Base-by-base conservation (phyloP, 139 green algal genomes). In the Choricystis sp. region DNA sequence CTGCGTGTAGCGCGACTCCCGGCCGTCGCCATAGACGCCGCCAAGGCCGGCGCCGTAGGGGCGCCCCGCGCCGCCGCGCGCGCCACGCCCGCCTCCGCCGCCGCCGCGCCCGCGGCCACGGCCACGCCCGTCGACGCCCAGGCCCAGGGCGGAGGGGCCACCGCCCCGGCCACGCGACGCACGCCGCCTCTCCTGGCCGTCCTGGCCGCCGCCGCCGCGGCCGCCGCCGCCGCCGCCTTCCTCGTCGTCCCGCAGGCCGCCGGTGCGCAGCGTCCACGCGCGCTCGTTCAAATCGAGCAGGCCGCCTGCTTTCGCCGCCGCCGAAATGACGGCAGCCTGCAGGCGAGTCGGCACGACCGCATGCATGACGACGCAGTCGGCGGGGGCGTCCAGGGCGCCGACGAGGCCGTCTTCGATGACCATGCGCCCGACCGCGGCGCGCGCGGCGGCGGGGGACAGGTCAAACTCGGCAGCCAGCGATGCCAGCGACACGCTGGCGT, bases 281-380 rank as follows among this genome's bases (percentile, higher is more conserved):
- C 89, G 78, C 80, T 97, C 92, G 69, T 97, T 98, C 26, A 94
- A 78, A 65, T 97, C 92, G n/a, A 97, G 81, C 31, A 98, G 69
- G 1, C 86, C 31, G 14, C 67, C 69, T 0, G 74, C 77, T 70
- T 89, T 93, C 65, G 95, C 86, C 3, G 81, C 76, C 64, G 96
- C 88, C 64, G 84, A 68, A 55, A 79, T 61, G 2, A 85, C 84
- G 28, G 91, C 69, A 3, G 72, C 65, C 73, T 89, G 82, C 72
- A 97, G 76, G 40, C 75, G 69, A 3, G 69, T 85, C 16, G 86
- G 78, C 63, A 95, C 79, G 9, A 86, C 60, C 28, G 80, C 81
- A 61, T 92, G 83, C 79, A 98, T 92, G 26, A 96, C 85, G 49
- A 99, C 86, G 56, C 85, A 95, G 63, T 73, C 74, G 0, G 91